Base-by-base conservation (phyloP, 805 yeast genomes). In the Monosporozyma servazzii region DNA sequence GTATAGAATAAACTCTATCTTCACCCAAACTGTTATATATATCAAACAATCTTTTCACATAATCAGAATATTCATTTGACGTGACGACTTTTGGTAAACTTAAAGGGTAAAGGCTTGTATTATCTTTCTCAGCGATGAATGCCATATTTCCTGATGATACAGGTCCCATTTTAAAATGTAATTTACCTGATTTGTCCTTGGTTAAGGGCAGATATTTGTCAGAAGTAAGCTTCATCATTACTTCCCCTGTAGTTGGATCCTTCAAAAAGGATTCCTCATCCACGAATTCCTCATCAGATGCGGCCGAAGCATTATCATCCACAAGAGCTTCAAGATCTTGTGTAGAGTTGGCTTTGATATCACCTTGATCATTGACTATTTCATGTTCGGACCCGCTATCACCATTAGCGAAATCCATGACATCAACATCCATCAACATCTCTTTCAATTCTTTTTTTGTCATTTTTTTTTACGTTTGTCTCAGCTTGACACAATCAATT, bases 21-120 rank as follows among this genome's bases (percentile, higher is more conserved):
- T 71, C 69, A 17, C 79, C 74, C 25, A 78, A 56, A 2, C 72
- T 68, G 55, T 81, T 81, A 54, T 82, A 75, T 2, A 75, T 69
- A 54, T 78, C 77, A 63, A 76, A 85, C 13, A 79, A 58, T 9
- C 71, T 62, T 29, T 75, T 75, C 40, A 80, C 72, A 55, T 79
- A 84, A 10, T 72, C 62, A 2, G 69, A 59, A 57, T 76, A 82
- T 21, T 67, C 68, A 6, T 60, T 58, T 1, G 79, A 70, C 29
- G 70, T 67, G 42, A 71, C 76, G 25, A 73, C 65, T 20, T 71
- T 64, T n/a, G 72, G 70, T 9, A 69, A 51, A 3, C 60, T 63
- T 25, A 76, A 75, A 3, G 77, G 75, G 51, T 68, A 73, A 13
- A 72, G 51, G 53, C 75, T 72, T 29, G 74, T 70, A 43, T 75